Evolutionary conservation across 805 yeast genomes (phyloP).

Genomic region (Spencermartinsiella europaea): DNA sequence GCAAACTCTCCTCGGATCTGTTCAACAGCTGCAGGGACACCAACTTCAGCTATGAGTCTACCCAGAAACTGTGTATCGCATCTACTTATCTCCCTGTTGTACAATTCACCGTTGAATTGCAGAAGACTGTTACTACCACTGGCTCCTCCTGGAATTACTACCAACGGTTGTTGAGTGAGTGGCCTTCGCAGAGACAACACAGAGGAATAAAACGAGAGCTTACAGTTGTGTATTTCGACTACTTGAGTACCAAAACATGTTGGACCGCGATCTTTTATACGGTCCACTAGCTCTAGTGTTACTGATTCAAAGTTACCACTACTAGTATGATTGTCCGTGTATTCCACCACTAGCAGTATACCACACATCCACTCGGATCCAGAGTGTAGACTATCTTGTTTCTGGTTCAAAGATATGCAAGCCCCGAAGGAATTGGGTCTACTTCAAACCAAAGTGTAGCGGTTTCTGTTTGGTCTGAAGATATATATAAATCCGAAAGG

Average conservation of each 20-base stretch:
- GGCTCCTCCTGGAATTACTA: constrained; percentile 22
- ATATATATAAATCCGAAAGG: no score
- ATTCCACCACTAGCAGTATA: constrained; percentile 8
- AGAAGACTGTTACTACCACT: no score
- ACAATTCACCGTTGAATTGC: constrained; percentile 90
- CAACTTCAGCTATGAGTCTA: constrained; percentile 32
- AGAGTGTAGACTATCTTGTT: no score
- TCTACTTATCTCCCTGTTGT: constrained; percentile 46
- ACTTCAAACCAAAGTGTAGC: no score
- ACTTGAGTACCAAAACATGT: constrained; percentile 1
- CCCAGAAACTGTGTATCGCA: constrained; percentile 64
- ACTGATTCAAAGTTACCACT: neutral
- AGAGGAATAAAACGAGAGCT: constrained; percentile 46
- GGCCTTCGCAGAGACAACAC: constrained; percentile 80
- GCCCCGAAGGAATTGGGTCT: no score
- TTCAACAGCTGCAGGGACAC: constrained; percentile 41
- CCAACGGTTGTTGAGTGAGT: constrained; percentile 69
- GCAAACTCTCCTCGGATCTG: constrained; percentile 81
- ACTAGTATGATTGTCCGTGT: neutral
- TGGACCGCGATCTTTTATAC: constrained; percentile 12
- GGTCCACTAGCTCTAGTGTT: neutral
- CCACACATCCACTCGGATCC: constrained; percentile 20
- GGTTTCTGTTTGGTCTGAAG: no score
- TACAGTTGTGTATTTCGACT: neutral
- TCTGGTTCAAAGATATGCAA: no score